Evolutionary conservation across 2,329 filamentous ascomycete species (phyloP).

Genomic region (Fusarium longipes): DNA sequence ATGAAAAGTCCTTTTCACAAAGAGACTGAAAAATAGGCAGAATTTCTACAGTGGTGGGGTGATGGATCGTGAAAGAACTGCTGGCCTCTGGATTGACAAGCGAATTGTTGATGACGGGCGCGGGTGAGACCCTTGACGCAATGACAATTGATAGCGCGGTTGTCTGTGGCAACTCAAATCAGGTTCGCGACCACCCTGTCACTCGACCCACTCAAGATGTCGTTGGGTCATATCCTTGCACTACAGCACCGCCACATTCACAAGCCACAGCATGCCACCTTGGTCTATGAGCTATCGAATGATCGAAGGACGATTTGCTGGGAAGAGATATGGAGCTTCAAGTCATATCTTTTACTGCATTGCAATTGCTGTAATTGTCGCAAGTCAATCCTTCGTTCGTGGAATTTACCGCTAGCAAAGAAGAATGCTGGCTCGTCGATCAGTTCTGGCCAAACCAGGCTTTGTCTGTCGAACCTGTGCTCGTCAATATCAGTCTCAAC

Average conservation of each 20-base stretch:
- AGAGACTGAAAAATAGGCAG: slow-evolving; percentile 1
- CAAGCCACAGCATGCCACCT: slow-evolving; percentile 29
- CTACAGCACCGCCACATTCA: slow-evolving; percentile 23
- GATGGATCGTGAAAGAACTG: slow-evolving; percentile 35
- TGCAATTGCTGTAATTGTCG: slow-evolving; percentile 1
- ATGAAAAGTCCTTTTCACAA: slow-evolving; percentile 5
- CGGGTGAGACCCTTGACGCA: slow-evolving; percentile 49
- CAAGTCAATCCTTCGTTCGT: slow-evolving; percentile 5
- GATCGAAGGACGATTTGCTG: slow-evolving; percentile 34
- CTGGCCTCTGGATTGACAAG: slow-evolving; percentile 34
- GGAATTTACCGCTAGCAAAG: neutral
- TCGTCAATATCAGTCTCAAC: slow-evolving; percentile 51
- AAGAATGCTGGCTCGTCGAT: slow-evolving; percentile 46
- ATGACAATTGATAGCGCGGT: slow-evolving; percentile 47
- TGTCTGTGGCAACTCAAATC: slow-evolving; percentile 56
- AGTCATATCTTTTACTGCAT: slow-evolving; percentile 26
- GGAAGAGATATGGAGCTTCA: slow-evolving; percentile 26
- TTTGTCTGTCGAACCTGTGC: slow-evolving; percentile 63
- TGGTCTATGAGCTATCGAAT: slow-evolving; percentile 38
- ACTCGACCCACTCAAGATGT: slow-evolving; percentile 33
- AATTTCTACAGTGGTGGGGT: slow-evolving; percentile 33
- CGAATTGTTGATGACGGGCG: slow-evolving; percentile 42
- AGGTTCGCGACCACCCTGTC: slow-evolving; percentile 34
- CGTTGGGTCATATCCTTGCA: neutral
- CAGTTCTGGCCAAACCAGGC: slow-evolving; percentile 44